Percentiles rank a stretch among this genome's conserved stretches.
phyloP scores from a whole-genome alignment of 1,284 basidiomycete genomes.

The Boletellus deceptivus region DNA sequence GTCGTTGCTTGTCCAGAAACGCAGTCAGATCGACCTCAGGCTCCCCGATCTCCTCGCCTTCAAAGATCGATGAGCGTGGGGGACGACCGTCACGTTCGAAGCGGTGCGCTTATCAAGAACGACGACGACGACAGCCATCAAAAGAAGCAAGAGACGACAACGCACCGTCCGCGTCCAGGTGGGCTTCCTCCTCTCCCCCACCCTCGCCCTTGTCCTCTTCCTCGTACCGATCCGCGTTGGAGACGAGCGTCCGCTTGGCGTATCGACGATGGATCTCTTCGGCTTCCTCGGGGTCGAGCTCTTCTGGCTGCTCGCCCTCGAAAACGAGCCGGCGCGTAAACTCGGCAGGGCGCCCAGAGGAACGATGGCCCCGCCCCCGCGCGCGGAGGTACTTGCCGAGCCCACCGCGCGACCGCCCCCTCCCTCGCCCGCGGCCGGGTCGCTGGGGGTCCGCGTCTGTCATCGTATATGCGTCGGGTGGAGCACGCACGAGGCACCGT shows the following conservation, averaged over 20 bases:
- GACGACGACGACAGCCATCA: no score
- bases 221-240: slow-evolving; percentile 69
- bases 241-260: slow-evolving; percentile 53
- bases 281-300: slow-evolving; percentile 46
- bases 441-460: no score
- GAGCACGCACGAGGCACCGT: no score
- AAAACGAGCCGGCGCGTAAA: slow-evolving; percentile 58
- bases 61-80: no score
- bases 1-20: slow-evolving; percentile 61
- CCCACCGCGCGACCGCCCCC: slow-evolving; percentile 62
- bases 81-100: no score
- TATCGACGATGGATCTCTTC: slow-evolving; percentile 51
- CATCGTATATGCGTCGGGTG: no score
- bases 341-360: slow-evolving; percentile 59
- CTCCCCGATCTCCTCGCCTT: slow-evolving; percentile 66
- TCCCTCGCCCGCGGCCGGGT: slow-evolving; percentile 40
- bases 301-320: slow-evolving; percentile 47
- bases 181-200: slow-evolving; percentile 38
- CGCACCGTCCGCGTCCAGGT: slow-evolving; percentile 62
- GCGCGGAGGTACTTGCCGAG: slow-evolving; percentile 72
- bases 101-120: no score
- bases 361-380: slow-evolving; percentile 50
- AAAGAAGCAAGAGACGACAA: background rate
- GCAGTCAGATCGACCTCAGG: slow-evolving; percentile 70
- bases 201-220: slow-evolving; percentile 39